A percentile compares a stretch with the other conserved stretches of the same genome.
phyloP scores from a whole-genome alignment of 805 yeast genomes.

The Maudiozyma saulgeensis region DNA sequence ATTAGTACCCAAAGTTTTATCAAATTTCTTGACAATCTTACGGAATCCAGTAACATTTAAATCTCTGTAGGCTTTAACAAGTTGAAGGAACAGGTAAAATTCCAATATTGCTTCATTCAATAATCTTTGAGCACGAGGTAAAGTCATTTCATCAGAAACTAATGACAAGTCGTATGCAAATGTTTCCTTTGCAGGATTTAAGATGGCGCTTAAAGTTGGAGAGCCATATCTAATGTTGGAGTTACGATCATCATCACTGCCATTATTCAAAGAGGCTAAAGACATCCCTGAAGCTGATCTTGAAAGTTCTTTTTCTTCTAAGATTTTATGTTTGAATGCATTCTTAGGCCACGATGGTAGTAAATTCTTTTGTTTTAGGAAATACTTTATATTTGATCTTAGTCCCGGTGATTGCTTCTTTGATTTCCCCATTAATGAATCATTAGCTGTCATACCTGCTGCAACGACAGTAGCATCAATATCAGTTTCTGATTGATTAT shows the following conservation, averaged over 20 bases:
- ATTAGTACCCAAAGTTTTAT: constrained; percentile 39
- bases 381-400: constrained; percentile 3
- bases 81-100: constrained; percentile 24
- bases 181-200: constrained; percentile 8
- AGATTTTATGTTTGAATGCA: background rate
- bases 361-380: constrained; percentile 16
- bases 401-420: background rate
- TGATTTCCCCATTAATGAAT: background rate
- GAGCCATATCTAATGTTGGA: background rate
- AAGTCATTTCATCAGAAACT: constrained; percentile 5
- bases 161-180: constrained; percentile 6
- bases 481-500: background rate
- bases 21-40: constrained; percentile 83
- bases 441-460: background rate
- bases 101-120: constrained; percentile 26
- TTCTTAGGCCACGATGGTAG: constrained; percentile 27
- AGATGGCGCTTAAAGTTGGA: background rate
- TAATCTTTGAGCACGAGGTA: constrained; percentile 8
- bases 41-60: constrained; percentile 83
- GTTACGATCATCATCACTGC: background rate
- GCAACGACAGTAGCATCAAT: too few relatives aligned
- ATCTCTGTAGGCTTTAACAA: constrained; percentile 42
- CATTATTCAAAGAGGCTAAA: background rate
- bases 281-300: constrained; percentile 1
- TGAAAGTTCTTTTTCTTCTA: background rate